These are phyloP conservation scores for Hymenochaete sp. DNA, from an alignment of 1,284 basidiomycete species.

Conservation along the genomic window DNA sequence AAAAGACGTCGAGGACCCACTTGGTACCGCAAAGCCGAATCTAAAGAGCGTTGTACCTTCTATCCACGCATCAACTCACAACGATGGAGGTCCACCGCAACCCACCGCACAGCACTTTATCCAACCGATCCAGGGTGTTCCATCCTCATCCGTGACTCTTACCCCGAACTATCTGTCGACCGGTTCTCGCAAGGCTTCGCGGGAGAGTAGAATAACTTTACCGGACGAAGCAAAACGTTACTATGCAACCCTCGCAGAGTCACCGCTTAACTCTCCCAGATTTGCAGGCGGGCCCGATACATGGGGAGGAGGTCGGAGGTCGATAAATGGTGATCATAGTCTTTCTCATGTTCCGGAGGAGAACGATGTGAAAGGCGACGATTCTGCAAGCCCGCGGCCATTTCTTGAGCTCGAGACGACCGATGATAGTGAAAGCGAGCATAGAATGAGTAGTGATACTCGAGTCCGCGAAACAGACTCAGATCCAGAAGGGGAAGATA, in stretches of 20 bases:
- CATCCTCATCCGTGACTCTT: constrained; percentile 13
- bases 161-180: constrained; percentile 13
- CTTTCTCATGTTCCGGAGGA: constrained; percentile 16
- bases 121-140: not conserved
- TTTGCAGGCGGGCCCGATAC: constrained; percentile 8
- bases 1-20: constrained; percentile 10
- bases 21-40: constrained; percentile 12
- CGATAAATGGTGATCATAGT: constrained; percentile 12
- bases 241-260: constrained; percentile 57
- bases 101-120: not conserved
- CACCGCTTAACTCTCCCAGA: constrained; percentile 47
- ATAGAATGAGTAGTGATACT: constrained; percentile 13
- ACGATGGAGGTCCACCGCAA: not conserved
- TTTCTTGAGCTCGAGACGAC: constrained; percentile 18
- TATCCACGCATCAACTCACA: constrained; percentile 6
- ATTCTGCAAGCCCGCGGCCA: constrained; percentile 16
- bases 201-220: constrained; percentile 57
- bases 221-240: constrained; percentile 68
- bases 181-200: constrained; percentile 26
- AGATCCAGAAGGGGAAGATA: constrained; percentile 8
- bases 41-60: constrained; percentile 8
- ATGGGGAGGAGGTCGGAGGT: constrained; percentile 7
- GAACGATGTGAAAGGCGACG: constrained; percentile 5
- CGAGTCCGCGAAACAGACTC: constrained; percentile 10
- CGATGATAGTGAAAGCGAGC: constrained; percentile 17